Conservation (phyloP, 2,329 filamentous ascomycete genomes). For the Neofusicoccum cordaticola region DNA sequence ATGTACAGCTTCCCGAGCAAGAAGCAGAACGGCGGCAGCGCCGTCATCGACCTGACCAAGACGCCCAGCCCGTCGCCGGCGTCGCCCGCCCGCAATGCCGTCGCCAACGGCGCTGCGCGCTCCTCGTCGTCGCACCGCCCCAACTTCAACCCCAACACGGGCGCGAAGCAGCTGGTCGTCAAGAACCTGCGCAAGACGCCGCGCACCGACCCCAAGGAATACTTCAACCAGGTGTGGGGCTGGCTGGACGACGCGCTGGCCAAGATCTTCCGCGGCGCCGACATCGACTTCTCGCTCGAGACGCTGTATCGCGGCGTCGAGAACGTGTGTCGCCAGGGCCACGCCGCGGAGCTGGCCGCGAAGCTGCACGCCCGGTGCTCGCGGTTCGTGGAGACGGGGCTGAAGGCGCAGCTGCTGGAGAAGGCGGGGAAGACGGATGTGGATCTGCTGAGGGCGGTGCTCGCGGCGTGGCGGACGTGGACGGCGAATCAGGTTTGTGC, state of each 20-base stretch:
- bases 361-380: conserved; percentile 66
- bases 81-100: conserved; percentile 19
- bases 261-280: conserved; percentile 67
- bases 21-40: conserved; percentile 29
- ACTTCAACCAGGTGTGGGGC: conserved; percentile 72
- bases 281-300: conserved; percentile 68
- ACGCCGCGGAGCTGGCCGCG: conserved; percentile 65
- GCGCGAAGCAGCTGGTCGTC: conserved; percentile 83
- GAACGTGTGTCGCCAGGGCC: conserved; percentile 79
- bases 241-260: conserved; percentile 72
- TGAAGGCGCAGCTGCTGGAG: conserved; percentile 60
- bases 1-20: conserved; percentile 52
- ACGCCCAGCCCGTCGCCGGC: conserved; percentile 29
- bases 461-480: conserved; percentile 73
- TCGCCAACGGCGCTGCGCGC: neutral
- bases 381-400: conserved; percentile 54
- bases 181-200: conserved; percentile 76
- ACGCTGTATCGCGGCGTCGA: conserved; percentile 87
- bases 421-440: conserved; percentile 58
- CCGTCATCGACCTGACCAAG: conserved; percentile 43
- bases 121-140: conserved; percentile 31
- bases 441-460: conserved; percentile 60
- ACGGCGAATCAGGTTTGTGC: conserved; percentile 64
- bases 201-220: conserved; percentile 67
- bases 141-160: conserved; percentile 69